Conservation (phyloP, 73 alveolate species). For the Durusdinium trenchii region DNA sequence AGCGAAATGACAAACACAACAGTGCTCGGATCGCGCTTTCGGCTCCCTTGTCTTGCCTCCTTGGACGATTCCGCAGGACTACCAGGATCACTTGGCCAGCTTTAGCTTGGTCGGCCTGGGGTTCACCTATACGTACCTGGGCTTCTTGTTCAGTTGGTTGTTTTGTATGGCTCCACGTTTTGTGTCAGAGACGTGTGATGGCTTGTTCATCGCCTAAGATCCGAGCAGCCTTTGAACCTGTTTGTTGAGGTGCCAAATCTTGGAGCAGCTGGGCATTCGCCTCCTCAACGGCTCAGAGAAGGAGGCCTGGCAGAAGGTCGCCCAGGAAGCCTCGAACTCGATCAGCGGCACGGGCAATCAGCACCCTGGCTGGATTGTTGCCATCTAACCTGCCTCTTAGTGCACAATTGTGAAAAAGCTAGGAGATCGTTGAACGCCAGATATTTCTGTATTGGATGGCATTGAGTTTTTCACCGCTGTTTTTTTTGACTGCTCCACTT, state of each 20-base stretch:
- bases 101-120: conserved; percentile 89
- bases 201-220: neutral
- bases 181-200: neutral
- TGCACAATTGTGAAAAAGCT: too few species aligned
- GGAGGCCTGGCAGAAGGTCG: conserved; percentile 53
- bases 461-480: neutral
- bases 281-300: neutral
- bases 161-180: neutral
- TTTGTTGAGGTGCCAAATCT: conserved; percentile 29
- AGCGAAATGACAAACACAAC: too few species aligned
- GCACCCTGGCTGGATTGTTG: neutral
- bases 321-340: conserved; percentile 37
- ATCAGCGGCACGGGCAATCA: conserved; percentile 66
- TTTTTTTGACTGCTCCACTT: neutral
- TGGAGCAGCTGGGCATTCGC: conserved; percentile 4
- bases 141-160: neutral
- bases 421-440: too few species aligned
- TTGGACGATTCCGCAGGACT: conserved; percentile 43
- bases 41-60: too few species aligned
- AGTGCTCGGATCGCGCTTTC: too few species aligned
- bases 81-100: conserved; percentile 88
- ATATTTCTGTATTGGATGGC: too few species aligned
- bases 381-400: too few species aligned
- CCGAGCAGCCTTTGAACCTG: neutral
- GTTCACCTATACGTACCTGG: conserved; percentile 56